Percentiles rank a stretch among this genome's conserved stretches.
These are phyloP conservation scores for Pezicula rhizophila DNA, from an alignment of 2,329 filamentous ascomycete species.

Conservation along the genomic window DNA sequence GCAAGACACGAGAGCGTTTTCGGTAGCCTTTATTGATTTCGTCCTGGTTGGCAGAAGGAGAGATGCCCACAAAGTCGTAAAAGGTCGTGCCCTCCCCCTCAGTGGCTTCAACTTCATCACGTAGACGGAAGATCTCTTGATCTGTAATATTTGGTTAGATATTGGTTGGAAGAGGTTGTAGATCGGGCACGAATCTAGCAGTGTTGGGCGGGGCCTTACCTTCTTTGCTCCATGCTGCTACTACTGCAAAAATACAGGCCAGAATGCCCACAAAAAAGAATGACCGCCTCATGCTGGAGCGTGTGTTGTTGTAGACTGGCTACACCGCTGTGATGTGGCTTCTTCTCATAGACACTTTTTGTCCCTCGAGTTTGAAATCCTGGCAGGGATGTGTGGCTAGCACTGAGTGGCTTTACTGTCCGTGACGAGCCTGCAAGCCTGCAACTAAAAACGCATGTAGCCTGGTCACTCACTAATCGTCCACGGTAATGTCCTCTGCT, in stretches of 20 bases:
- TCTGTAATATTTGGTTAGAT: constrained; percentile 47
- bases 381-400: too few relatives aligned
- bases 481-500: too few relatives aligned
- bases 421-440: too few relatives aligned
- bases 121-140: constrained; percentile 94
- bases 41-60: constrained; percentile 67
- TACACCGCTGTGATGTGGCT: constrained; percentile 16
- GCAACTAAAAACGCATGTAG: too few relatives aligned
- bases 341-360: neutral
- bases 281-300: constrained; percentile 24
- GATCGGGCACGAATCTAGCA: constrained; percentile 1
- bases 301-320: constrained; percentile 10
- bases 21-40: constrained; percentile 93
- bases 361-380: too few relatives aligned
- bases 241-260: constrained; percentile 21
- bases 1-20: constrained; percentile 74
- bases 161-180: neutral
- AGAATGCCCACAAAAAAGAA: constrained; percentile 23
- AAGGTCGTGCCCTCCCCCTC: constrained; percentile 81
- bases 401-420: too few relatives aligned
- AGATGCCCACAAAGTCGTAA: constrained; percentile 86
- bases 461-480: too few relatives aligned
- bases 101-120: constrained; percentile 72
- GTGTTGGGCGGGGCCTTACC: constrained; percentile 17
- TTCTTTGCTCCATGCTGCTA: constrained; percentile 32